A percentile compares a stretch with the other conserved stretches of the same genome.
Conservation (phyloP, 176 grass and related monocot genomes). For the Hsuehochloa calcarea region DNA sequence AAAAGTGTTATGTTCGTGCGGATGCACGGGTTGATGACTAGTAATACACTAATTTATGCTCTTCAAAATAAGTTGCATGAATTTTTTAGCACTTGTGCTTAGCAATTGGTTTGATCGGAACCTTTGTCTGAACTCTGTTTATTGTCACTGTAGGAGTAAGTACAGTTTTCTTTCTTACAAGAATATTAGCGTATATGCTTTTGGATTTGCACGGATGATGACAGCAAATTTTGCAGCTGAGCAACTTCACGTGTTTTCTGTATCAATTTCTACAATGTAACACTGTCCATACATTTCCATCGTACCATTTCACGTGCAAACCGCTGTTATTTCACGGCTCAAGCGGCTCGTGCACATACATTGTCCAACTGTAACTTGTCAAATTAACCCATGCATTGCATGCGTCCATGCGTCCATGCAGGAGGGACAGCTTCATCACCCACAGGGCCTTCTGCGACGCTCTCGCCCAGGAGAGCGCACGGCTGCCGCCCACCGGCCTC, state of each 20-base stretch:
- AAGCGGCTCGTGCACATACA: neutral
- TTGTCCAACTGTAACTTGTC: constrained; percentile 9
- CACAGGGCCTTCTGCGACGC: constrained; percentile 96
- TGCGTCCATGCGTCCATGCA: constrained; percentile 36
- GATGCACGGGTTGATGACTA: no score
- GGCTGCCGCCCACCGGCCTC: constrained; percentile 56
- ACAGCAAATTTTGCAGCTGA: constrained; percentile 1
- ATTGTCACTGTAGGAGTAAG: neutral
- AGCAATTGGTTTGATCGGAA: neutral
- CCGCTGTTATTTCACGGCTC: neutral
- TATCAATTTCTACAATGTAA: constrained; percentile 2
- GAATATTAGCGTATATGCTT: neutral
- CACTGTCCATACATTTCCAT: neutral
- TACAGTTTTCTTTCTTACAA: neutral
- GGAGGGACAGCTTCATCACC: constrained; percentile 98
- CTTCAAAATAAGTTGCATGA: no score
- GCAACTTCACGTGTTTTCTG: constrained; percentile 27
- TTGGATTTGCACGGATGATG: constrained; percentile 6
- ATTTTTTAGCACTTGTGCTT: neutral
- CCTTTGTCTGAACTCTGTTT: neutral
- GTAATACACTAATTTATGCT: no score
- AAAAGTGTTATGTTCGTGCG: no score
- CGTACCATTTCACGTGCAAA: constrained; percentile 33
- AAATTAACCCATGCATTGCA: constrained; percentile 2
- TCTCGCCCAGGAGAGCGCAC: constrained; percentile 77